These are phyloP conservation scores for Moesziomyces antarcticus DNA, from an alignment of 1,284 basidiomycete genomes.

Conservation along the genomic window DNA sequence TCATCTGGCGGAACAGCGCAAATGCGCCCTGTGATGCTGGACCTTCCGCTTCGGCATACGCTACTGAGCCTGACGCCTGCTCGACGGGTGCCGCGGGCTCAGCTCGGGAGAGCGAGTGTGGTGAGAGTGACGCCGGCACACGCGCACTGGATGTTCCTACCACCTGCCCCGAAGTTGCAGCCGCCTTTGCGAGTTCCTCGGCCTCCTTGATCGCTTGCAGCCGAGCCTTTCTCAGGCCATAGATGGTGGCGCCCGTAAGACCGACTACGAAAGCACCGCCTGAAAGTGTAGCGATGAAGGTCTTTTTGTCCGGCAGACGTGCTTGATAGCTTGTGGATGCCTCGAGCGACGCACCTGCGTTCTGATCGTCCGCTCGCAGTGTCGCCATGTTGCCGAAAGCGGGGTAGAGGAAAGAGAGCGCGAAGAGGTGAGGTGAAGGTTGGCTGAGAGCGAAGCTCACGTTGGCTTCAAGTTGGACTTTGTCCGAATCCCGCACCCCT, in stretches of 20 bases:
- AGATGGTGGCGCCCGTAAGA: slow-evolving; percentile 42
- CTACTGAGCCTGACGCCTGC: background rate
- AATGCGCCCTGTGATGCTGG: slow-evolving; percentile 6
- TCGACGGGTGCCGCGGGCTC: background rate
- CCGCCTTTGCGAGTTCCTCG: slow-evolving; percentile 26
- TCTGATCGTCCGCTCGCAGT: background rate
- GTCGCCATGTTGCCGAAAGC: slow-evolving; percentile 17
- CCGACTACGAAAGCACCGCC: slow-evolving; percentile 45
- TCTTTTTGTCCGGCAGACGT: slow-evolving; percentile 43
- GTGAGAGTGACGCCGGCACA: background rate
- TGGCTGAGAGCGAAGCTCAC: background rate
- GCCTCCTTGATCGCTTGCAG: slow-evolving; percentile 43
- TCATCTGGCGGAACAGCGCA: slow-evolving; percentile 35
- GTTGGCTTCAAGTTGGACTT: background rate
- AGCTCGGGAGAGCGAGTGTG: too few species aligned
- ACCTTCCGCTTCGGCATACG: background rate
- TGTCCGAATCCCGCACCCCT: background rate
- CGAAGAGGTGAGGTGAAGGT: background rate
- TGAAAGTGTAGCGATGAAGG: slow-evolving; percentile 45
- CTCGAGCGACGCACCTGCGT: slow-evolving; percentile 3
- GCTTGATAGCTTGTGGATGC: slow-evolving; percentile 32
- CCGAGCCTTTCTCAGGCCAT: slow-evolving; percentile 35
- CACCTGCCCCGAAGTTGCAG: background rate
- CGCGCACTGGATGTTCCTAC: background rate
- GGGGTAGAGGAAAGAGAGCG: background rate